Conservation (phyloP, 208 protist genomes). For the Leishmania major region DNA sequence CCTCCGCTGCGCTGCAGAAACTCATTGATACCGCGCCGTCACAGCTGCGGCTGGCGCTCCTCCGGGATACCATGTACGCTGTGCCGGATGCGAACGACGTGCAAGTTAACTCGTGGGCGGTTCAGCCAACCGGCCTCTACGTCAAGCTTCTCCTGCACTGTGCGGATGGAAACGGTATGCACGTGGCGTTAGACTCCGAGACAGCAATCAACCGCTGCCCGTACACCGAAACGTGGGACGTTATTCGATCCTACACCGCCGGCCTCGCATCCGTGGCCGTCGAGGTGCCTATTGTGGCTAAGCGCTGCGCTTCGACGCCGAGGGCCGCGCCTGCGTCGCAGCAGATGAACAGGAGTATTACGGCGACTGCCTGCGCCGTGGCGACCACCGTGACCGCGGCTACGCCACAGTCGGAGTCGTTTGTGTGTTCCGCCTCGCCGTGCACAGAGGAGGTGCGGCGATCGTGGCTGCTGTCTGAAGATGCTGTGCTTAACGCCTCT, state of each 20-base stretch:
- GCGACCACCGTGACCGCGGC: neutral
- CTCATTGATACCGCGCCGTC: slow-evolving; percentile 12
- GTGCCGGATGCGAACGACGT: neutral
- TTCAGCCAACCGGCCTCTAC: slow-evolving; percentile 3
- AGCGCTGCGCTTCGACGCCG: neutral
- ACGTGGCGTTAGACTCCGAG: neutral
- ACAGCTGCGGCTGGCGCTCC: slow-evolving; percentile 4
- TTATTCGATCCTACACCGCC: slow-evolving; percentile 1
- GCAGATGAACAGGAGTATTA: neutral
- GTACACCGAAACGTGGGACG: slow-evolving; percentile 6
- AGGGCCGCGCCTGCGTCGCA: neutral
- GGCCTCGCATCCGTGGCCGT: neutral
- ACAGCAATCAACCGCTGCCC: neutral
- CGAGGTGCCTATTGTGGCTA: neutral
- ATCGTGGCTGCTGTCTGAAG: neutral
- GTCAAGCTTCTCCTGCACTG: slow-evolving; percentile 4
- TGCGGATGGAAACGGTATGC: neutral
- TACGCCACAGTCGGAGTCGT: neutral
- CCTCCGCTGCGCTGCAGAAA: neutral
- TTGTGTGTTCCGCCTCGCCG: neutral
- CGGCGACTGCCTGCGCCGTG: neutral
- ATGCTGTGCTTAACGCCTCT: neutral
- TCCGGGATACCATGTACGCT: slow-evolving; percentile 6
- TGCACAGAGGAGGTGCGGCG: neutral
- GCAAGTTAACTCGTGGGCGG: slow-evolving; percentile 3